phyloP scores from a whole-genome alignment of 306 rosid species.

The Erythrophleum fordii region DNA sequence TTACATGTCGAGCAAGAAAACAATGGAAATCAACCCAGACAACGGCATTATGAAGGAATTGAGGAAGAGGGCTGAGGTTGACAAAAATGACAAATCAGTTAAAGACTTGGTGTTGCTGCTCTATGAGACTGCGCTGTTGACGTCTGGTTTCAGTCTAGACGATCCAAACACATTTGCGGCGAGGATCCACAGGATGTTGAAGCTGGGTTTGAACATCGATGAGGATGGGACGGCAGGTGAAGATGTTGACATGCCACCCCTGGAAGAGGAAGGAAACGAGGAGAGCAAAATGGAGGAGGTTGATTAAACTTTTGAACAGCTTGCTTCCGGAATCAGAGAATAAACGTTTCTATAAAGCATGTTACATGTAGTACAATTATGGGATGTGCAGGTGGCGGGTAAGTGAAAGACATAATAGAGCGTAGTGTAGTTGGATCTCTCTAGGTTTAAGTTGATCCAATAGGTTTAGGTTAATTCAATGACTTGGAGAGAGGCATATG shows the following conservation, averaged over 20 bases:
- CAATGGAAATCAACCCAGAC: constrained; percentile 73
- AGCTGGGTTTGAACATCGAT: constrained; percentile 61
- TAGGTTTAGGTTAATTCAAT: neutral
- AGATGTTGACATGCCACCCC: constrained; percentile 57
- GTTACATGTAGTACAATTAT: neutral
- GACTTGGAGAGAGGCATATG: neutral
- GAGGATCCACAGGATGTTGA: constrained; percentile 65
- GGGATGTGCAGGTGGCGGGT: neutral
- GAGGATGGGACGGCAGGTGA: constrained; percentile 45
- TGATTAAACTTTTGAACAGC: constrained; percentile 31
- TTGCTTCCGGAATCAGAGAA: neutral
- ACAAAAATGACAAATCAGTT: constrained; percentile 56
- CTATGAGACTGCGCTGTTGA: constrained; percentile 55
- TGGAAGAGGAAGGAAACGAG: constrained; percentile 58
- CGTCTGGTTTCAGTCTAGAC: constrained; percentile 67
- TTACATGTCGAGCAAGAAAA: constrained; percentile 69
- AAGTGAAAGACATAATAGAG: neutral
- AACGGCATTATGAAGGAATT: constrained; percentile 73
- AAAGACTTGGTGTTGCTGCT: constrained; percentile 61
- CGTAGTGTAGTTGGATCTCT: neutral
- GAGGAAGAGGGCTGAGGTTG: constrained; percentile 65
- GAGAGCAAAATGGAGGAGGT: constrained; percentile 78
- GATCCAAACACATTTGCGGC: constrained; percentile 61
- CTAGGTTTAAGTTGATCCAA: neutral
- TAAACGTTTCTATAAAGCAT: neutral